Base-by-base conservation (phyloP, 768 basidiomycete species). In the Phylloporus arenicola region DNA sequence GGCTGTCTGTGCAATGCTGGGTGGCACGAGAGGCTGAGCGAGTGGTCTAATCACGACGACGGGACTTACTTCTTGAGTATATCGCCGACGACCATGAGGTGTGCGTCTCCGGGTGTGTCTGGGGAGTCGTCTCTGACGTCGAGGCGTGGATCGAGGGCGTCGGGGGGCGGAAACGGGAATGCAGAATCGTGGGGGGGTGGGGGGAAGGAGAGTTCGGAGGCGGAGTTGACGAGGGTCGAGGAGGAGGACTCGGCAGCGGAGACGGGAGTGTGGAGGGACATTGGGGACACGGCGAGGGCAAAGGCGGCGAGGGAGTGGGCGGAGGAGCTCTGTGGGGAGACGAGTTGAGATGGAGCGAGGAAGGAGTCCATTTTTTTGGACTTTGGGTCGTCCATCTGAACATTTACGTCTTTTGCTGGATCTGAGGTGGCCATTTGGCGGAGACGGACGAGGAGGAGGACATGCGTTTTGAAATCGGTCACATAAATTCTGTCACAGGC, bases 1-100 rank as follows among this genome's bases (percentile, higher is more conserved):
- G 34, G 82, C 82, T 14, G 81, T 82, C 48, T 78, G 74, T 37
- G 77, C 80, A 56, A 85, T 82, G 64, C 83, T 84, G 59, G 37
- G 55, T 48, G 54, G 51, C 46, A 60, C 53, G 54, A 50, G 55
- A 52, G 61, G 51, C 53, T 55, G 38, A 62, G 61, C 33, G 51
- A 20, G 22, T 41, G 42, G 10, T 11, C 47, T 48, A 24, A 24
- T 24, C 47, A 17, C 20, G 6, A 29, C 5, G 6, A 16, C 8
- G 20, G 19, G 19, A 64, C 78, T 64, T 57, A 85, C 85, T 78
- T 75, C 63, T 74, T 76, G 35, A 79, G 64, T 70, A 79, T 71
- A 59, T 71, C 73, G 12, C 75, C 74, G 31, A 79, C 72, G 22
- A 70, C 72, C 64, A 73, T 68, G 58, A 84, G 68, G 61, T 80